Evolutionary conservation across 2,329 filamentous ascomycete genomes (phyloP).

Genomic region (Calonectria multiphialidica): DNA sequence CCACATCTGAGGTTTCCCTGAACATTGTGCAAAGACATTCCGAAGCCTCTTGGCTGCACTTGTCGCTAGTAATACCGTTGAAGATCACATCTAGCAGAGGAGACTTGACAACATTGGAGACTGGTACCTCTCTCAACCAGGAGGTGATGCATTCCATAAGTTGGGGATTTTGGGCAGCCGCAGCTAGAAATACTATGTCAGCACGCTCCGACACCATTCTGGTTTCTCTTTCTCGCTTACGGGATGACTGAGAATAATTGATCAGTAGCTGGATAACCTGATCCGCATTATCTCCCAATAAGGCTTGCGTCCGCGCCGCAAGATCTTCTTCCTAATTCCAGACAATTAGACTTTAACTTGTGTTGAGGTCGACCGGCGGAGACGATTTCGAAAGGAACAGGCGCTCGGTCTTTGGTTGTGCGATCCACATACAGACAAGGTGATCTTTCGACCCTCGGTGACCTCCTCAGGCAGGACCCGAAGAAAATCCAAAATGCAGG

Average conservation of each 20-base stretch:
- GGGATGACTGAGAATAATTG: constrained; percentile 91
- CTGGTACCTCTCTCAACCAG: constrained; percentile 93
- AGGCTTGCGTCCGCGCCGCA: constrained; percentile 83
- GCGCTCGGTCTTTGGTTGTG: constrained; percentile 59
- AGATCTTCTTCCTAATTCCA: constrained; percentile 93
- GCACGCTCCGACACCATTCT: constrained; percentile 2
- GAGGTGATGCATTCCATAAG: constrained; percentile 96
- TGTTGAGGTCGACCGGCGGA: constrained; percentile 52
- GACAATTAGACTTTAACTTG: constrained; percentile 53
- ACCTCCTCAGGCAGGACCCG: constrained; percentile 98
- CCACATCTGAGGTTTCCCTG: constrained; percentile 91
- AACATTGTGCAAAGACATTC: constrained; percentile 95
- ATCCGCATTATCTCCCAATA: constrained; percentile 90
- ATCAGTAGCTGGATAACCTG: constrained; percentile 89
- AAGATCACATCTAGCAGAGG: constrained; percentile 86
- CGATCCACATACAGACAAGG: constrained; percentile 93
- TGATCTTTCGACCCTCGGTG: constrained; percentile 99
- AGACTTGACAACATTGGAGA: constrained; percentile 85
- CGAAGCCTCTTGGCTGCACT: constrained; percentile 86
- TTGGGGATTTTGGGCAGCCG: constrained; percentile 87
- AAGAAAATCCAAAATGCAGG: constrained; percentile 94
- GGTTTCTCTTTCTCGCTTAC: constrained; percentile 62
- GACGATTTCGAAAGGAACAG: constrained; percentile 48
- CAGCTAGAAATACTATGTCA: constrained; percentile 60
- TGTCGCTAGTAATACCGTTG: constrained; percentile 79